Evolutionary conservation across 768 basidiomycete genomes (phyloP), one percentile per base, ranked within the genome.

Genomic region (Rhizopogon salebrosus): DNA sequence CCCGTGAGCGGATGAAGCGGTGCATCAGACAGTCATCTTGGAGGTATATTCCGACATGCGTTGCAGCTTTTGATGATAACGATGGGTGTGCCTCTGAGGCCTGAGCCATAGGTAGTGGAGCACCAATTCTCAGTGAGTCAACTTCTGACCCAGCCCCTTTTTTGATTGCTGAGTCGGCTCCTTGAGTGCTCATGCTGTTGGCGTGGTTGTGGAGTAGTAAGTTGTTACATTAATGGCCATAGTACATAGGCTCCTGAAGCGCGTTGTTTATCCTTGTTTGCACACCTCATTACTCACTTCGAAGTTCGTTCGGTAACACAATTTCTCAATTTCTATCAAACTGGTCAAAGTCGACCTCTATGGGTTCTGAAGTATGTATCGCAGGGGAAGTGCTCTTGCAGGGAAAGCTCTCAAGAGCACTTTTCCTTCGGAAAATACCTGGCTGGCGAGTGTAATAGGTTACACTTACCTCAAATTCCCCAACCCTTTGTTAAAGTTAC

Each of bases 21-120:
- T 92, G 90, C 53, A 81, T 72, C 16, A 83, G 75, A 63, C 90
- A 91, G 14, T 81, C 79, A 53, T 87, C 83, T 68, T 92, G 91
- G 11, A 91, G 63, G 57, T 73, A 77, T 39, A 81, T 57, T 14
- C 31, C 9, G 29, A 34, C 20, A 9, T 14, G 43, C 9, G 2
- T 22, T 34, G 20, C 8, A 5, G 20, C 11, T 16, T 34, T 23
- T 38, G 18, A 24, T 38, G 24, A 24, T 23, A 11, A 27, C 0
- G 53, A 22, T 14, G 35, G 23, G 8, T 5, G 22, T 10, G 6
- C 2, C 14, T 31, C 27, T 31, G 43, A 22, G 4, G 29, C 8
- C 1, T 31, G 43, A 14, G 14, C 7, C 14, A 10, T 14, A 34
- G 20, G 43, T 31, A 46, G 22, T 16, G 43, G 14, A 31, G 29